Evolutionary conservation across 2,329 filamentous ascomycete genomes (phyloP), one percentile per base, ranked within the genome.

Genomic region (Claviceps paspali): DNA sequence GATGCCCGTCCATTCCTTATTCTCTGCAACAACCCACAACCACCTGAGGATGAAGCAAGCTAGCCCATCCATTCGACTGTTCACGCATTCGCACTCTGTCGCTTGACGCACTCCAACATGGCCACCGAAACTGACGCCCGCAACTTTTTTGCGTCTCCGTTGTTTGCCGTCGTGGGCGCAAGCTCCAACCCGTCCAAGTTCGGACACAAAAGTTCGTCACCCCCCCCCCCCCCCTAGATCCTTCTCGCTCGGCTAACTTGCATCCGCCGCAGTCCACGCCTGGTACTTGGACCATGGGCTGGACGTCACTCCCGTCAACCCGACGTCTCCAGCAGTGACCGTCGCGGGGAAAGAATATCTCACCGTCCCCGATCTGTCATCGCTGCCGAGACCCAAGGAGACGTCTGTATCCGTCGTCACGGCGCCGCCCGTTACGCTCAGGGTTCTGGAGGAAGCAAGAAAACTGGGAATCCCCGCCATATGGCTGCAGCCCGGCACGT

Each of bases 401-500:
- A 92, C 85, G 1, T 78, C 78, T 4, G 65, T 96, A 10, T 88
- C 81, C 24, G 73, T 96, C 50, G 85, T 96, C 53, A 96, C 91
- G 10, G 84, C 84, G 3, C 88, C 91, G 0, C 59, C 68, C 2
- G 76, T 83, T 22, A 94, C 91, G 1, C 68, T 79, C 41, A 62
- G 76, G 49, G 64, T 92, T 6, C 64, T 96, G 29, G 66, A 76
- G 43, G 82, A 93, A 56, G 91, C 88, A 0, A 82, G 78, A 56
- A 64, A 71, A 39, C 65, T 81, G 9, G 79, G 86, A 3, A 63
- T 93, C 31, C 69, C 73, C 14, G 71, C 82, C 19, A 77, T 94
- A 5, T 94, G 84, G 82, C 62, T 96, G 46, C 91, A 96, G 61
- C 91, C 91, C 0, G 91, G 88, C 1, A 87, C 76, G 12, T 96